Evolutionary conservation across 2,329 filamentous ascomycete genomes (phyloP).

Genomic region (Aspergillus novoparasiticus): DNA sequence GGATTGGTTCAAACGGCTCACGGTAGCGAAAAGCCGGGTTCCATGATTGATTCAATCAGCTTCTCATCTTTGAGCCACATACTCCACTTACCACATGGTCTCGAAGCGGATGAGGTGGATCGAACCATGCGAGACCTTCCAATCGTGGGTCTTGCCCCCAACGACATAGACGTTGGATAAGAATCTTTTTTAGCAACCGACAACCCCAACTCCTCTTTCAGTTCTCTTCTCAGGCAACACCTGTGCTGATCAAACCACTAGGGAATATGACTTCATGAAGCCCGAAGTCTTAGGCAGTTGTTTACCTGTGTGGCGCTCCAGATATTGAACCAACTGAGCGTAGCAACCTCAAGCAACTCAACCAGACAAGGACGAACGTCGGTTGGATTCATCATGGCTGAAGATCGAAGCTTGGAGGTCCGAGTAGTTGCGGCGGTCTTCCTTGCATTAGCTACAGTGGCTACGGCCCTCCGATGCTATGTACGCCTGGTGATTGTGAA

Average conservation of each 20-base stretch:
- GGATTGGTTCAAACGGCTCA: neutral
- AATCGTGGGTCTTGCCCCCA: neutral
- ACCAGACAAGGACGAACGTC: neutral
- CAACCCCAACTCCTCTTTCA: neutral
- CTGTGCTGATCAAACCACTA: neutral
- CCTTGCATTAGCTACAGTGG: conserved; percentile 42
- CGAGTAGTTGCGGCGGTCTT: conserved; percentile 37
- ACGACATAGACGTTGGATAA: neutral
- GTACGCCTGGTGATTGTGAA: conserved; percentile 44
- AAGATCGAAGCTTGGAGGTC: conserved; percentile 15
- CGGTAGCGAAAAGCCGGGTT: neutral
- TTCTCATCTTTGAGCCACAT: neutral
- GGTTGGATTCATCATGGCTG: conserved; percentile 9
- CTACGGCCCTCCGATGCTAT: conserved; percentile 43
- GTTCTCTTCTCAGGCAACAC: neutral
- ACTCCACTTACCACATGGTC: neutral
- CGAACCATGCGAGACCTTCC: neutral
- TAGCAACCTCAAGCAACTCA: neutral
- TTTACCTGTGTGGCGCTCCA: neutral
- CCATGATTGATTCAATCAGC: neutral
- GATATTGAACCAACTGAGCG: neutral
- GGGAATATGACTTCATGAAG: neutral
- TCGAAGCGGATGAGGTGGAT: neutral
- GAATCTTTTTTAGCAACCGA: neutral
- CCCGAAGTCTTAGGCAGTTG: neutral